Base-by-base conservation (phyloP, 371 early-diverging fungal genomes). In the Circinella minor region DNA sequence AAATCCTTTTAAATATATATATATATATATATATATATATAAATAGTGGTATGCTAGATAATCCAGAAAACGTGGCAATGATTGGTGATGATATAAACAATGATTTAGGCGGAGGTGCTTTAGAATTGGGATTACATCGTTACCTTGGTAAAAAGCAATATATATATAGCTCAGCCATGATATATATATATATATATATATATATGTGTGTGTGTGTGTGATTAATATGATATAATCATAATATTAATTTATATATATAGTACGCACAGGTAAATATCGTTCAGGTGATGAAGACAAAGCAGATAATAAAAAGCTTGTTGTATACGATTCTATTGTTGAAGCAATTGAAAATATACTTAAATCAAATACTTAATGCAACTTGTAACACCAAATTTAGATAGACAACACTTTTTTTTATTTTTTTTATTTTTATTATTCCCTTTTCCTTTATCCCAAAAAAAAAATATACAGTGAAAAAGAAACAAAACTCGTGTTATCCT, bases 31-130 rank as follows among this genome's bases (percentile, higher is more conserved):
- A 9, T 6, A 43, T 11, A 43, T 9, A 9, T 9, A 43, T 34
- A 36, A 61, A 7, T 46, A 82, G 77, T 47, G 72, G 72, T 3
- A 77, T 70, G 73, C 55, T 70, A 14, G 72, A 71, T 36, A 49
- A 51, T 17, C 86, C 89, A 3, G 77, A 77, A 61, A 67, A 82
- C 4, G 92, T 91, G 36, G 92, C 90, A 1, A 93, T 94, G 83
- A 90, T 96, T 65, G 96, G 96, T 37, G 96, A 96, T 69, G 94
- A 94, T 66, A 90, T 93, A 5, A 77, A 84, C 8, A 91, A 90
- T 64, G 96, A 96, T 73, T 83, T 95, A 4, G 93, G 92, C 17
- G 93, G 70, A 17, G 93, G 92, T 8, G 95, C 95, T 2, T 74
- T 84, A 43, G 90, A 86, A 34, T 77, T 92, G 36, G 93, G 93